A percentile compares a stretch with the other conserved stretches of the same genome.
Evolutionary conservation across 2,329 filamentous ascomycete species (phyloP).

Genomic region (Gaeumannomyces sp.): DNA sequence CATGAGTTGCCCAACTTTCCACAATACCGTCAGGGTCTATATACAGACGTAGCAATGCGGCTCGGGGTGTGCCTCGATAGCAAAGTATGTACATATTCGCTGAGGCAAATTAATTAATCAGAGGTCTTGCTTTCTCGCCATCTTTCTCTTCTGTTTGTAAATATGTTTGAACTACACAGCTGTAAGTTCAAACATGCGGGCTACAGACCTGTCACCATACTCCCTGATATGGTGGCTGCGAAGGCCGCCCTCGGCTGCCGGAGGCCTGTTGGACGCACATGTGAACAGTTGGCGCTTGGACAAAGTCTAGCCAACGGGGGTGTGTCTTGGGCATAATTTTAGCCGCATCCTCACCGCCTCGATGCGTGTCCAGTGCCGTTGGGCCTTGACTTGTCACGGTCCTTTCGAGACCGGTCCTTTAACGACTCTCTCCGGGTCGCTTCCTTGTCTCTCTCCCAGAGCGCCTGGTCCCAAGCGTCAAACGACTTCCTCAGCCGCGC

Average conservation of each 20-base stretch:
- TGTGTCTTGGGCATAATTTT: not conserved
- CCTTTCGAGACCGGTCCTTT: not conserved
- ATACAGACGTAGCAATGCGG: not conserved
- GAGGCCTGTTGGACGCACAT: too few relatives aligned
- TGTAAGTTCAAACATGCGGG: too few relatives aligned
- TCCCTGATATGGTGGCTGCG: too few relatives aligned
- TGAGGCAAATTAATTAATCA: not conserved
- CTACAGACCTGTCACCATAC: too few relatives aligned
- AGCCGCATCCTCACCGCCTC: not conserved
- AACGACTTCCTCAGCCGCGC: conserved; percentile 27
- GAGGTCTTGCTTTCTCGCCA: too few relatives aligned
- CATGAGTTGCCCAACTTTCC: not conserved
- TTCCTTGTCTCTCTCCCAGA: conserved; percentile 11
- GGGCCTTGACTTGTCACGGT: not conserved
- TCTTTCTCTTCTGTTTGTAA: too few relatives aligned
- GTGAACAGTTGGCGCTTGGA: not conserved
- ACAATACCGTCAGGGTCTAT: not conserved
- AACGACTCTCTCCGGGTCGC: conserved; percentile 1
- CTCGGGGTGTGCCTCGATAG: not conserved
- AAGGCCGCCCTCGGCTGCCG: too few relatives aligned
- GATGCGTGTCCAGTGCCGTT: not conserved
- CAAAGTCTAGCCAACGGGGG: not conserved
- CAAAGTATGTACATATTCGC: not conserved
- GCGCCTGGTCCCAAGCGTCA: conserved; percentile 4
- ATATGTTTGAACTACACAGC: too few relatives aligned